These are phyloP conservation scores for Vanrija humicola DNA, from an alignment of 1,284 basidiomycete species.

Conservation along the genomic window DNA sequence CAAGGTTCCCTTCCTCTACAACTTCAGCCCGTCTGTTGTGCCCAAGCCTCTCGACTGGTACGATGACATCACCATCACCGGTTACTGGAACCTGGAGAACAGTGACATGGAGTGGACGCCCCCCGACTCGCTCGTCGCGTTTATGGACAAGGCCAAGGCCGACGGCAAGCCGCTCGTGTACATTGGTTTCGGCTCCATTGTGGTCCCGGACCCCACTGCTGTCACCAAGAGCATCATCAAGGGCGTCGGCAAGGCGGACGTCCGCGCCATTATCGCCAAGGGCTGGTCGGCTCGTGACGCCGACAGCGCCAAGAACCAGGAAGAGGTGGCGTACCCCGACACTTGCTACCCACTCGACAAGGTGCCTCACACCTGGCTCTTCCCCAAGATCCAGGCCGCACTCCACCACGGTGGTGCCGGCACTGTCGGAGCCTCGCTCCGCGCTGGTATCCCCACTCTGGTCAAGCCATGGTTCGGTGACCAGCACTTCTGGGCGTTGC, in stretches of 20 bases:
- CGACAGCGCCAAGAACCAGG: slow-evolving; percentile 35
- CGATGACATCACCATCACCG: slow-evolving; percentile 56
- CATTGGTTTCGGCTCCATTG: slow-evolving; percentile 67
- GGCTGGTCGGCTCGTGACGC: slow-evolving; percentile 66
- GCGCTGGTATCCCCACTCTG: slow-evolving; percentile 69
- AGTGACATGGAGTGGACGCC: slow-evolving; percentile 60
- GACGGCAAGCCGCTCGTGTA: slow-evolving; percentile 67
- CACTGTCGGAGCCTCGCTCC: slow-evolving; percentile 63
- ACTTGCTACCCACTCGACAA: slow-evolving; percentile 56
- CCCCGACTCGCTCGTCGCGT: slow-evolving; percentile 55
- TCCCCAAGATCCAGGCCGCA: slow-evolving; percentile 58
- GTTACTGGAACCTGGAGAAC: slow-evolving; percentile 65
- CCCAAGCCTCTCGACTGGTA: slow-evolving; percentile 72
- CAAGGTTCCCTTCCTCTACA: slow-evolving; percentile 68
- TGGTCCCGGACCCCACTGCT: slow-evolving; percentile 63
- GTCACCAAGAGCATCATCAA: slow-evolving; percentile 63
- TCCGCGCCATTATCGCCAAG: slow-evolving; percentile 69
- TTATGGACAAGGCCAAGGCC: slow-evolving; percentile 58
- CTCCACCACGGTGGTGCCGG: slow-evolving; percentile 70
- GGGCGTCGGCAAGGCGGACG: slow-evolving; percentile 62
- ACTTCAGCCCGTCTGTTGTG: slow-evolving; percentile 60
- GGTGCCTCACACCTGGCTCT: slow-evolving; percentile 77
- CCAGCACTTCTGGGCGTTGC: slow-evolving; percentile 68
- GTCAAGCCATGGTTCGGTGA: slow-evolving; percentile 69
- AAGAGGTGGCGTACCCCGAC: slow-evolving; percentile 46